A percentile compares a stretch with the other conserved stretches of the same genome.
phyloP scores from a whole-genome alignment of 495 filamentous ascomycete genomes.

The Penicillium mononematosum region DNA sequence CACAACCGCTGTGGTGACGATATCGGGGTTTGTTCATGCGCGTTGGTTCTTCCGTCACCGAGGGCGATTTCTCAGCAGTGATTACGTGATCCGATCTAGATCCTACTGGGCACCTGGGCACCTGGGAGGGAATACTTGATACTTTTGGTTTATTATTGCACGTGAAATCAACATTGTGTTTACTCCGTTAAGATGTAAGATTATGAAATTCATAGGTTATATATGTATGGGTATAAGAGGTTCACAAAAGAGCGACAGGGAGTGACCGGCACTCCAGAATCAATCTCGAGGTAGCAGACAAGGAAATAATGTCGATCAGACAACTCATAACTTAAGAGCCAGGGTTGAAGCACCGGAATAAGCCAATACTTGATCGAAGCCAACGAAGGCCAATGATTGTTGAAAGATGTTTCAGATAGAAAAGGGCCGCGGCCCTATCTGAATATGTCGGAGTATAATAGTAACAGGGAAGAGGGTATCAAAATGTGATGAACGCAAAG shows the following conservation, averaged over 20 bases:
- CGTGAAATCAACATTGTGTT: neutral
- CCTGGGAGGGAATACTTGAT: neutral
- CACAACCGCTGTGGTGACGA: neutral
- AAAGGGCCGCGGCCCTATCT: neutral
- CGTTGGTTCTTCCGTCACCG: neutral
- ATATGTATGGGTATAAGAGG: neutral
- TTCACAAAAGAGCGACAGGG: slow-evolving; percentile 4
- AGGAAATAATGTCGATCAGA: neutral
- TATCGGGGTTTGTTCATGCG: slow-evolving; percentile 7
- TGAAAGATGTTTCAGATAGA: neutral
- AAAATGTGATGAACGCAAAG: neutral
- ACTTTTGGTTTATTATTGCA: neutral
- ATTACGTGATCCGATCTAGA: slow-evolving; percentile 11
- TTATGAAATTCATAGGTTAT: neutral
- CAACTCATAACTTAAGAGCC: slow-evolving; percentile 1
- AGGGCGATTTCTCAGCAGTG: slow-evolving; percentile 6
- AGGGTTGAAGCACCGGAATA: slow-evolving; percentile 5
- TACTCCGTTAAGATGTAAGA: neutral
- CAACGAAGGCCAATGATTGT: neutral
- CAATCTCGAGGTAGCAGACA: neutral
- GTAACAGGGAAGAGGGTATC: neutral
- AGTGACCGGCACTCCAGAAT: slow-evolving; percentile 6
- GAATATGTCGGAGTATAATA: neutral
- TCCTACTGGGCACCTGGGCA: neutral
- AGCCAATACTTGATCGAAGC: neutral